Evolutionary conservation across 2,329 filamentous ascomycete genomes (phyloP).

Genomic region (Penicillium hesseltinei): DNA sequence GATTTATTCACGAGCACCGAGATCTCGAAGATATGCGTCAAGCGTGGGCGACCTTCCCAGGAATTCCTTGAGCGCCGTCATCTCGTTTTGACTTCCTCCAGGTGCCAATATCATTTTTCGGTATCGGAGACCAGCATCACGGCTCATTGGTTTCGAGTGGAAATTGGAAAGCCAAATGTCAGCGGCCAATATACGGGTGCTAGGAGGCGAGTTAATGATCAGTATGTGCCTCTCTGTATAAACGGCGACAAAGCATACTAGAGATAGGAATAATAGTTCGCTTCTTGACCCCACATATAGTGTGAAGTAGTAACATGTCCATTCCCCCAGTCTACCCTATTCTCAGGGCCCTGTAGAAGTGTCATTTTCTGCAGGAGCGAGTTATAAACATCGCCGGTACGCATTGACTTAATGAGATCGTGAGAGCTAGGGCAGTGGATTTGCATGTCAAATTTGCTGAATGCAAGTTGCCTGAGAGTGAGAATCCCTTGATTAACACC

Average conservation of each 20-base stretch:
- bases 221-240: not conserved
- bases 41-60: not conserved
- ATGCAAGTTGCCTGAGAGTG: not conserved
- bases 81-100: not conserved
- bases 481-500: not conserved
- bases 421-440: not conserved
- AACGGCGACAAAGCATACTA: not conserved
- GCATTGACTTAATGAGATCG: not conserved
- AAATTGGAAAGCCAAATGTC: not conserved
- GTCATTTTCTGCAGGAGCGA: not conserved
- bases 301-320: not conserved
- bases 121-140: not conserved
- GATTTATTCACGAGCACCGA: not conserved
- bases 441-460: not conserved
- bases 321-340: not conserved
- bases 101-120: not conserved
- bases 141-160: not conserved
- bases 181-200: not conserved
- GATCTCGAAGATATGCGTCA: not conserved
- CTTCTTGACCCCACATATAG: not conserved
- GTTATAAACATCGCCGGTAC: not conserved
- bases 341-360: not conserved
- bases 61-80: not conserved
- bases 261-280: not conserved
- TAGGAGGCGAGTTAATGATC: not conserved